Evolutionary conservation across 2,329 filamentous ascomycete species (phyloP), one percentile per base, ranked within the genome.

Genomic region (Colletotrichum paranaense): DNA sequence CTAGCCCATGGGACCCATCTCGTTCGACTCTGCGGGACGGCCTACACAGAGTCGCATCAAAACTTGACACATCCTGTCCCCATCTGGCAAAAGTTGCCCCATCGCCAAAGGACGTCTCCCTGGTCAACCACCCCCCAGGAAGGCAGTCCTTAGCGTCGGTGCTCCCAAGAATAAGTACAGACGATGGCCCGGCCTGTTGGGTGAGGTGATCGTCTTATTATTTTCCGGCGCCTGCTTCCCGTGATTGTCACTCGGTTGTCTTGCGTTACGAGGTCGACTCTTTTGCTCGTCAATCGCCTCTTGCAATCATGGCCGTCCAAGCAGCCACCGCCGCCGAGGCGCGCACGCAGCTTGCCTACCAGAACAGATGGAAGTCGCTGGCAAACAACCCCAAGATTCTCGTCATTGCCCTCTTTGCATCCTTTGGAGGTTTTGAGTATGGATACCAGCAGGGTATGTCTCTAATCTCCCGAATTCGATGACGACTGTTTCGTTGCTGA

Each of bases 371-470:
- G 80, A 76, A 77, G 62, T 77, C 80, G n/a, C 76, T 82, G 35
- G 71, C 76, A 24, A 71, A 76, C 53, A 84, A 84, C 69, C 81
- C 82, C 55, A 83, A 83, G 71, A 77, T 83, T 30, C 74, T 84
- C 35, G 76, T 83, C 58, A 84, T 84, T 67, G 82, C 82, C 8
- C 77, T 84, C n/a, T 84, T 84, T 66, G 82, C 82, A 35, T 84
- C 82, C 81, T 84, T 88, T 26, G 86, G 86, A 71, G 86, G 87
- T 26, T 85, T 88, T 59, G 84, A 86, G 72, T 88, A 87, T 83
- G 87, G 87, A 66, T 88, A 88, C 76, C 87, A 89, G 70, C 88
- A 89, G 76, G 88, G 87, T 62, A 14, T 16, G n/a, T 32, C 32
- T n/a, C 5, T 2, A 3, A 2, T 4, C 19, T n/a, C 6, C 6